A percentile compares a stretch with the other conserved stretches of the same genome.
These are phyloP conservation scores for Lentinula guzmanii DNA, from an alignment of 768 basidiomycete genomes.

Conservation along the genomic window DNA sequence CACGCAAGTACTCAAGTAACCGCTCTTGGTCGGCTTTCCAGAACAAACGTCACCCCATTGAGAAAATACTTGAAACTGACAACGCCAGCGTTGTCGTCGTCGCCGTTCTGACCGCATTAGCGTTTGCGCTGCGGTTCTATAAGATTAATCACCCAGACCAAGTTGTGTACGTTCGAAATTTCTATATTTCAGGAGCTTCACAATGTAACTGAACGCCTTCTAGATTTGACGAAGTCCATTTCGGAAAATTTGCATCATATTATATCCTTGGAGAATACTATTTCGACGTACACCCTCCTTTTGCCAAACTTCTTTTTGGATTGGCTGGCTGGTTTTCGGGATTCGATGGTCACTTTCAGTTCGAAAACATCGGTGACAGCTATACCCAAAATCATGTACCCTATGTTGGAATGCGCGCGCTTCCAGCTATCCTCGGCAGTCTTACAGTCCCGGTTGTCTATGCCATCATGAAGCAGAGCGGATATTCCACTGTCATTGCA, in stretches of 20 bases:
- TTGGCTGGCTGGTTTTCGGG: slow-evolving; percentile 96
- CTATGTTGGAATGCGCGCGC: slow-evolving; percentile 87
- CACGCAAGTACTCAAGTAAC: slow-evolving; percentile 8
- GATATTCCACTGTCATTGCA: slow-evolving; percentile 87
- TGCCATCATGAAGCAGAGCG: slow-evolving; percentile 96
- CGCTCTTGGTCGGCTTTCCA: slow-evolving; percentile 11
- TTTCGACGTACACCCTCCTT: slow-evolving; percentile 98
- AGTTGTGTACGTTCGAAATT: slow-evolving; percentile 66
- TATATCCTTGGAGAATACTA: slow-evolving; percentile 94
- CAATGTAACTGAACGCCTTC: neutral
- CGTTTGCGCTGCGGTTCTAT: slow-evolving; percentile 85
- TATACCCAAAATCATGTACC: slow-evolving; percentile 86
- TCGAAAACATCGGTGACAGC: slow-evolving; percentile 93
- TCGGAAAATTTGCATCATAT: slow-evolving; percentile 95
- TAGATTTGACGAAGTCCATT: slow-evolving; percentile 97
- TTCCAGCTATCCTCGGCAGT: slow-evolving; percentile 89
- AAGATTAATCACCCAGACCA: slow-evolving; percentile 93
- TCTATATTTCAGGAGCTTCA: neutral
- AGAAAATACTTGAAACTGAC: slow-evolving; percentile 56
- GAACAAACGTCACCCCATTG: slow-evolving; percentile 55
- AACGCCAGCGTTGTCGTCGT: slow-evolving; percentile 61
- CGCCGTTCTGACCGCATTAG: slow-evolving; percentile 59
- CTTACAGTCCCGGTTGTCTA: slow-evolving; percentile 89
- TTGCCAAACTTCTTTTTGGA: slow-evolving; percentile 93
- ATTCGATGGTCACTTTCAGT: slow-evolving; percentile 90